Evolutionary conservation across 345 rosid species (phyloP).

Genomic region (Moricandia moricandioides): DNA sequence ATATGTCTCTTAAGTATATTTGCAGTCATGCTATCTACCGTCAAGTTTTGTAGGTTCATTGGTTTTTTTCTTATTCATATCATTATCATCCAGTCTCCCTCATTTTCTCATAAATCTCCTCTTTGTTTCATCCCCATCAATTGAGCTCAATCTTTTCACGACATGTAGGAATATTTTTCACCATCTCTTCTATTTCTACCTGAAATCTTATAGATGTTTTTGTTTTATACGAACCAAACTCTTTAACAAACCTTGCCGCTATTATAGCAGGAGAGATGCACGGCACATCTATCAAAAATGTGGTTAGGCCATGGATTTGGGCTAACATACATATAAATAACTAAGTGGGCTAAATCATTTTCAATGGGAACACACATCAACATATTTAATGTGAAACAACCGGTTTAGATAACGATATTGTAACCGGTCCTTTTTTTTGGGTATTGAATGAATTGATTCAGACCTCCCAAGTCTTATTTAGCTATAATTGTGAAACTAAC

Average conservation of each 20-base stretch:
- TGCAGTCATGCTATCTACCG: neutral
- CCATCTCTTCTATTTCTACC: conserved; percentile 4
- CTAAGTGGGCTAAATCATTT: conserved; percentile 16
- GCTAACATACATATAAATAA: conserved; percentile 1
- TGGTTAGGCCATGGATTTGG: conserved; percentile 31
- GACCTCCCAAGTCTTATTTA: conserved; percentile 9
- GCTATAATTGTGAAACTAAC: conserved; percentile 16
- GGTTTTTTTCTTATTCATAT: neutral
- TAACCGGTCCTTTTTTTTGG: conserved; percentile 25
- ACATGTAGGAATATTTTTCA: neutral
- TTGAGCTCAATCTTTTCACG: conserved; percentile 8
- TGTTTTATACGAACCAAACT: conserved; percentile 14
- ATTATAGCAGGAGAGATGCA: conserved; percentile 6
- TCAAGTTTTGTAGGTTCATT: neutral
- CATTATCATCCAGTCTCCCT: neutral
- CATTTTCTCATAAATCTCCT: neutral
- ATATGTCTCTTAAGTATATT: neutral
- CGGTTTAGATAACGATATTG: conserved; percentile 35
- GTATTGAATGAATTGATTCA: conserved; percentile 32
- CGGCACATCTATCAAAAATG: conserved; percentile 13
- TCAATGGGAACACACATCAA: conserved; percentile 26
- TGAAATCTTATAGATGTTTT: neutral
- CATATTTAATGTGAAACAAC: conserved; percentile 25
- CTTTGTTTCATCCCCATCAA: neutral
- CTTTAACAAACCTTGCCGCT: conserved; percentile 14